Conservation (phyloP, 495 filamentous ascomycete species). For the Podospora pseudocomata region DNA sequence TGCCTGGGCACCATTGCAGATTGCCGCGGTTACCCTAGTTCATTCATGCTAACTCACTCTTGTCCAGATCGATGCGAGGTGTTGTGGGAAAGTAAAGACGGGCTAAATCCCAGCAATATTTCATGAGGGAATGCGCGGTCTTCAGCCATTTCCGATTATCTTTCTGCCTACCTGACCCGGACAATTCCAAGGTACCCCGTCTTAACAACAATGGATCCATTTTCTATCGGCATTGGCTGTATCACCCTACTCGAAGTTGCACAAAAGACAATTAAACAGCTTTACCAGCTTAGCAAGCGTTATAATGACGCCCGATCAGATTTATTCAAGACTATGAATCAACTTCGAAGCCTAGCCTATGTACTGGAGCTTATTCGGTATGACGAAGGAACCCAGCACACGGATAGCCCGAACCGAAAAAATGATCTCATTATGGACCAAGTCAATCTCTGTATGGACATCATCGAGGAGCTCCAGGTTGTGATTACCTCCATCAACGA, state of each 20-base stretch:
- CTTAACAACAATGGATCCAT: background rate
- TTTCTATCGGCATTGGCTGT: background rate
- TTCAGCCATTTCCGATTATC: background rate
- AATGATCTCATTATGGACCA: background rate
- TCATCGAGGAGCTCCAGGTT: background rate
- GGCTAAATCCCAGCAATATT: background rate
- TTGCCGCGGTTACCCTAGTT: background rate
- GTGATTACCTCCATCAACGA: background rate
- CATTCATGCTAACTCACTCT: background rate
- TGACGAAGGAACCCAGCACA: background rate
- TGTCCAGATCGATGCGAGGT: background rate
- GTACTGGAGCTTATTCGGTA: background rate
- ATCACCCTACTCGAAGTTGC: background rate
- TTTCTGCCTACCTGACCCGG: no score
- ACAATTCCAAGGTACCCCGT: background rate
- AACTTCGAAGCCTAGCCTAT: background rate
- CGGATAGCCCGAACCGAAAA: background rate
- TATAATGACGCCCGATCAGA: background rate
- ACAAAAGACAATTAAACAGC: background rate
- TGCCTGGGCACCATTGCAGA: background rate
- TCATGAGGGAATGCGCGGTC: background rate
- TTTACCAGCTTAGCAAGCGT: background rate
- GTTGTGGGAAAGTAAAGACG: background rate
- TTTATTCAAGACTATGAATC: background rate
- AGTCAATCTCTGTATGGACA: background rate